phyloP scores from a whole-genome alignment of 768 basidiomycete species.

The Tremella mesenterica region DNA sequence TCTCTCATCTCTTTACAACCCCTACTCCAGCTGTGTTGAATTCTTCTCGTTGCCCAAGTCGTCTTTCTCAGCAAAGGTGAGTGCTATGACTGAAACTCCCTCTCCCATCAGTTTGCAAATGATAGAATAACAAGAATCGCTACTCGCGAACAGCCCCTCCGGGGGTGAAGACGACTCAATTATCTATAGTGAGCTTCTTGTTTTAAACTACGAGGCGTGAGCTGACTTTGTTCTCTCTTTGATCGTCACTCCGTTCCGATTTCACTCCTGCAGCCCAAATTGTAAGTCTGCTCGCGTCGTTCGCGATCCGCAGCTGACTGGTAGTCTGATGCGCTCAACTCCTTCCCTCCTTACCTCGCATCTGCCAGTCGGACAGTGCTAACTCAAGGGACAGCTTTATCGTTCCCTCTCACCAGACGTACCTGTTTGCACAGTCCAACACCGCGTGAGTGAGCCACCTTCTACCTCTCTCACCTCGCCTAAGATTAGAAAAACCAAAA shows the following conservation, averaged over 20 bases:
- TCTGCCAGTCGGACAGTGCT: background rate
- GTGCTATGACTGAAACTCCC: too few species aligned
- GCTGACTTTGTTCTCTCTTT: constrained; percentile 8
- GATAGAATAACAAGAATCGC: constrained; percentile 33
- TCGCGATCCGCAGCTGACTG: background rate
- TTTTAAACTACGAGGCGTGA: background rate
- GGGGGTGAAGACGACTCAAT: constrained; percentile 35
- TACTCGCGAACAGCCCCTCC: constrained; percentile 36
- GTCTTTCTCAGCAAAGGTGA: too few species aligned
- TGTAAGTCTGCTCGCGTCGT: constrained; percentile 10
- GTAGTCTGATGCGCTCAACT: constrained; percentile 22
- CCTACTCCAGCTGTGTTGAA: too few species aligned
- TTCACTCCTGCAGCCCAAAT: constrained; percentile 24
- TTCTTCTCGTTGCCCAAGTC: too few species aligned
- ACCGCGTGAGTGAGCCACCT: background rate
- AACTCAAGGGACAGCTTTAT: background rate
- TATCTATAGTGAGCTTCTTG: constrained; percentile 35
- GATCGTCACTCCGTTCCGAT: background rate
- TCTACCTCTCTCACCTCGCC: constrained; percentile 5
- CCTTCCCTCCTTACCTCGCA: background rate
- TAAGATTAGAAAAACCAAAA: constrained; percentile 36
- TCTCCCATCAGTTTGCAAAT: background rate
- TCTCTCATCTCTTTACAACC: too few species aligned
- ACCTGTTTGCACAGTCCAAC: background rate
- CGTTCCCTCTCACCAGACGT: background rate